Evolutionary conservation across 2,329 filamentous ascomycete genomes (phyloP), one percentile per base, ranked within the genome.

Genomic region (Exophiala sp.): DNA sequence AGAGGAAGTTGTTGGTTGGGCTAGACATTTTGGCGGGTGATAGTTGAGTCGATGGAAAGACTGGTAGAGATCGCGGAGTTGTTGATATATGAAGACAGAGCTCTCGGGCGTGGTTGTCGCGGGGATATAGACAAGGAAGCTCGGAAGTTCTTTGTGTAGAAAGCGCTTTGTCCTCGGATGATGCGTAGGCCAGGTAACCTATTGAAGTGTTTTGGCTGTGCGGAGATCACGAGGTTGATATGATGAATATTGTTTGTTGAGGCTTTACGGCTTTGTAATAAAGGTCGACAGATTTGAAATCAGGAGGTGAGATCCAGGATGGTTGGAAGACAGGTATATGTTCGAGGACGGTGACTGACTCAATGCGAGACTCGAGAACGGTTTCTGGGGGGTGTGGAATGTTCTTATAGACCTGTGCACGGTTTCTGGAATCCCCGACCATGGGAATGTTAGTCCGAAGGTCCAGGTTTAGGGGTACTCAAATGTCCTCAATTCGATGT

Each of bases 1-100:
- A 40, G 33, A 62, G 55, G 51, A 58, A 62, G 50, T 49, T 59
- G 50, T 59, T 52, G 43, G 50, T 49, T 38, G 54, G 39, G 50
- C 52, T 47, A 12, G 59, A 52, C 57, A 60, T 62, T 29, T 50
- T 62, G 50, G 14, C 33, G n/a, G 16, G 16, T 52, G 47, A 14
- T 39, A 33, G 36, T 35, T 12, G 34, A 52, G 52, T 36, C 39
- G 14, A 21, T 50, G 33, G 16, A 7, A 24, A 33, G 24, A 38
- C 16, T 40, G 38, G 38, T 40, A 10, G 10, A 36, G 34, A 9
- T 40, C n/a, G 38, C 11, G 14, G 11, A 40, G 40, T 42, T 42
- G 40, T 10, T 9, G 20, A 34, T 45, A 32, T 16, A 32, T 34
- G 8, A 35, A 34, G 14, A n/a, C 21, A 9, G 24, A 18, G 32